Base-by-base conservation (phyloP, 164 flowering plant genomes). In the Nymphaea colorata region DNA sequence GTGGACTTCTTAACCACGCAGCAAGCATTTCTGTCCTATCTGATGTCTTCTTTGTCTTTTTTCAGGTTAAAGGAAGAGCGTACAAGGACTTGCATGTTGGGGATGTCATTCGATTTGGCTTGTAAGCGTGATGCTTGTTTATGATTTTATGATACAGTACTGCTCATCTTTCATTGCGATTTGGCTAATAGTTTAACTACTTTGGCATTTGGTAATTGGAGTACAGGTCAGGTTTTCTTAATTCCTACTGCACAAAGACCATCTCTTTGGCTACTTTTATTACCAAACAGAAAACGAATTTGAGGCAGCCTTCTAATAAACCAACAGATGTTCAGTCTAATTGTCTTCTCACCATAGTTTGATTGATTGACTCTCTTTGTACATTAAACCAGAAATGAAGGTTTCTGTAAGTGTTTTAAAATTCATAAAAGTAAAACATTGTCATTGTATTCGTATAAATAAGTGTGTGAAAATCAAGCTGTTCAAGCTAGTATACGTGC, bases 51-150 rank as follows among this genome's bases (percentile, higher is more conserved):
- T 72, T 67, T 47, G n/a, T 63, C 11, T 59, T 77, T 72, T 4
- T 66, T 43, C 74, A 94, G 99, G 91, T 90, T 64, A 79, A 85
- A 79, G 78, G 78, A 74, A 88, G 79, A 82, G 82, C 76, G 53
- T 87, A 85, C 74, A 79, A 84, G 44, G 96, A 87, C 59, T 74
- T 95, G 81, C 93, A 86, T 78, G 98, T 95, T 74, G 99, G 99
- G 78, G 98, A 92, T 74, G 91, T 95, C 69, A 79, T 95, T 68
- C 93, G 96, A 45, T 95, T 95, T 83, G 99, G 99, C 79, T 87
- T 77, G 99, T 95, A 73, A 83, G 99, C 76, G 5, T 61, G 14
- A 66, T 62, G 16, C 16, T 66, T 64, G 55, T 18, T 17, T n/a
- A 6, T 67, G 25, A 3, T 64, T 63, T 47, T 47, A 6, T 12